Evolutionary conservation across 2,329 filamentous ascomycete species (phyloP).

Genomic region (Sporothrix pseudoabietina): DNA sequence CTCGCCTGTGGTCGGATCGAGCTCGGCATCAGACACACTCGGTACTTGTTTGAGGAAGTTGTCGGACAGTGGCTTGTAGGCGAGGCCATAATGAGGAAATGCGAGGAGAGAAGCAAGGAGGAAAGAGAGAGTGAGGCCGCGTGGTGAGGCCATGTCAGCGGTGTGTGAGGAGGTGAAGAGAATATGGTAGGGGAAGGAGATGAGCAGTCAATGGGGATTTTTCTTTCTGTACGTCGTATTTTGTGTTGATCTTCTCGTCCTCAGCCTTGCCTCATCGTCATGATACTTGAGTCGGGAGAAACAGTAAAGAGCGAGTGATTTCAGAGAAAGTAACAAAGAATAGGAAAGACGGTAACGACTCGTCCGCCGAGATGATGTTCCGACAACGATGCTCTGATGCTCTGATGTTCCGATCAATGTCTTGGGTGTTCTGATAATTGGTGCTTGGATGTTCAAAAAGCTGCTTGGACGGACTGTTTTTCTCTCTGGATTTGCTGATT

Average conservation of each 20-base stretch:
- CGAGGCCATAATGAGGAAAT: conserved; percentile 38
- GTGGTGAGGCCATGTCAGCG: neutral
- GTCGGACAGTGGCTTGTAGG: conserved; percentile 60
- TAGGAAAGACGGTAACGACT: neutral
- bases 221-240: neutral
- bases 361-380: neutral
- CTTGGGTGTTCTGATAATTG: neutral
- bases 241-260: neutral
- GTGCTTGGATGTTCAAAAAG: neutral
- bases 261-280: neutral
- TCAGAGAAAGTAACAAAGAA: neutral
- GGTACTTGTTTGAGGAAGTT: conserved; percentile 65
- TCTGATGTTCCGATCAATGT: neutral
- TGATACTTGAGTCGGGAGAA: neutral
- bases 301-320: neutral
- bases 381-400: neutral
- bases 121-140: neutral
- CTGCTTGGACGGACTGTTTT: neutral
- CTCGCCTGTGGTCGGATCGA: conserved; percentile 66
- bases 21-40: conserved; percentile 60
- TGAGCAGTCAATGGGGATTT: neutral
- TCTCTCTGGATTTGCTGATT: neutral
- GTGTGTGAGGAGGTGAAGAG: neutral
- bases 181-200: too few species aligned
- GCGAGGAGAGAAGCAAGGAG: neutral